phyloP scores from a whole-genome alignment of 75 land plant genomes.

The Larix kaempferi region DNA sequence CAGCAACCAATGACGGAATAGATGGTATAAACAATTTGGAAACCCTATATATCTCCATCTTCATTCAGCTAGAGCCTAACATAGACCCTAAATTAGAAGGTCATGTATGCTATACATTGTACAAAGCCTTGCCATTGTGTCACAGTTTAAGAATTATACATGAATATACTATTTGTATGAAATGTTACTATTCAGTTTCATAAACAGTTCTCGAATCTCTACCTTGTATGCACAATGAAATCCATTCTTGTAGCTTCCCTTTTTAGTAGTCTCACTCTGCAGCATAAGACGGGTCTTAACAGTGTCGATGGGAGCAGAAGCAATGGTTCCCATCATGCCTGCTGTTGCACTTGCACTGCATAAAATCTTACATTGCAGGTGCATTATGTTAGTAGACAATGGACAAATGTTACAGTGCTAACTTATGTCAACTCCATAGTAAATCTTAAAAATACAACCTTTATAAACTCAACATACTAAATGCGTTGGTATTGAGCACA shows the following conservation, averaged over 20 bases:
- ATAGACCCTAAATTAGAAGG: too few relatives aligned
- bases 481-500: neutral
- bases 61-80: too few relatives aligned
- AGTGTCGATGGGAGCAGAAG: slow-evolving; percentile 75
- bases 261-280: slow-evolving; percentile 46
- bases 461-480: neutral
- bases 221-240: slow-evolving; percentile 77
- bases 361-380: slow-evolving; percentile 1
- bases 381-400: neutral
- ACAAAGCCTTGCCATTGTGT: too few relatives aligned
- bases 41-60: too few relatives aligned
- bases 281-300: slow-evolving; percentile 80
- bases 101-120: too few relatives aligned
- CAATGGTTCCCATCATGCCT: slow-evolving; percentile 58
- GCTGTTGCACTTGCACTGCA: slow-evolving; percentile 71
- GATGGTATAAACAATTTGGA: too few relatives aligned
- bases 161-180: neutral
- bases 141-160: too few relatives aligned
- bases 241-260: slow-evolving; percentile 51
- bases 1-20: too few relatives aligned
- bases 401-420: neutral
- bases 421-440: neutral
- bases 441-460: neutral
- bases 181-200: neutral
- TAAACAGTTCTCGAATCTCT: neutral